Conservation (phyloP, 164 flowering plant genomes). For the Warburgia ugandensis region DNA sequence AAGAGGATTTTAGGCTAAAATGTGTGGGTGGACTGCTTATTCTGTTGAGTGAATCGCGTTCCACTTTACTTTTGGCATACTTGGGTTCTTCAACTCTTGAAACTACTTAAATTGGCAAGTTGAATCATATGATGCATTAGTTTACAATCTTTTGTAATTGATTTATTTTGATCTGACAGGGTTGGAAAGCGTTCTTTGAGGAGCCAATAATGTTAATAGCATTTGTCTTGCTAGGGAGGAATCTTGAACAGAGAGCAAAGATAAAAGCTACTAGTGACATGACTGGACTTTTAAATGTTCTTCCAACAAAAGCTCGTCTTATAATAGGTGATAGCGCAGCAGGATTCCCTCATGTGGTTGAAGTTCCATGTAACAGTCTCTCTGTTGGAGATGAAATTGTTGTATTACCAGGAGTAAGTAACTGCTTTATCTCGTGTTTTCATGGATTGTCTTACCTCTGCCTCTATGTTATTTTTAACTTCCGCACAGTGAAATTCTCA, state of each 20-base stretch:
- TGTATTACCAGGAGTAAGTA: conserved; percentile 89
- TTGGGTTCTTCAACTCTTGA: too few relatives aligned
- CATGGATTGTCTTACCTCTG: not conserved
- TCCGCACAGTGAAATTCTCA: too few relatives aligned
- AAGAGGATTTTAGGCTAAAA: too few relatives aligned
- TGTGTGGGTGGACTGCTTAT: too few relatives aligned
- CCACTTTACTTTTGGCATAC: too few relatives aligned
- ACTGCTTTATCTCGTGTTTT: not conserved
- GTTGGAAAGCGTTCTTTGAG: conserved; percentile 97
- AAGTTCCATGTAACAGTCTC: conserved; percentile 77
- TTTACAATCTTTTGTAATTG: conserved; percentile 1
- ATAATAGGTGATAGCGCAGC: conserved; percentile 40
- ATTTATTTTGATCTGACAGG: conserved; percentile 46
- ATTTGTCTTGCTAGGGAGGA: conserved; percentile 88
- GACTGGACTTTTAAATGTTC: conserved; percentile 78
- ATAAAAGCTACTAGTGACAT: conserved; percentile 94
- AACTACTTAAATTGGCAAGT: not conserved
- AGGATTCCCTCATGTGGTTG: conserved; percentile 45
- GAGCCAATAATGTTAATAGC: conserved; percentile 98
- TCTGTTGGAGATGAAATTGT: conserved; percentile 74
- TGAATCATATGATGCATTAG: not conserved
- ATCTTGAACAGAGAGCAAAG: conserved; percentile 98
- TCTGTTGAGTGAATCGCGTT: too few relatives aligned
- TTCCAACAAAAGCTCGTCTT: conserved; percentile 96
- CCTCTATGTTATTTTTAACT: too few relatives aligned